Percentiles rank a stretch among this genome's conserved stretches.
phyloP scores from a whole-genome alignment of 2,329 filamentous ascomycete genomes.

The Cladophialophora psammophila region DNA sequence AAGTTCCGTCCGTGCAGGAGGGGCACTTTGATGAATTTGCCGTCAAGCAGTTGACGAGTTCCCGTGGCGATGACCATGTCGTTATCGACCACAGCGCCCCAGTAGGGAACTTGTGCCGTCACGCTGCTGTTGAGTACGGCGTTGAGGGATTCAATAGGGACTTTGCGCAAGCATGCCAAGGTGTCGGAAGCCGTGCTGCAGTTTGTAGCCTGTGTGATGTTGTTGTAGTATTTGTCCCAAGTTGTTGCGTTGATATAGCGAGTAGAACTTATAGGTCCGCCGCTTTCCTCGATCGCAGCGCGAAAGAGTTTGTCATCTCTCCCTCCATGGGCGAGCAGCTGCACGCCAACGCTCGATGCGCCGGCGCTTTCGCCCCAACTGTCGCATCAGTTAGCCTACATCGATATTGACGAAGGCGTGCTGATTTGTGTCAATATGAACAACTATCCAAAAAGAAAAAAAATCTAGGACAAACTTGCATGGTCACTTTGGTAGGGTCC shows the following conservation, averaged over 20 bases:
- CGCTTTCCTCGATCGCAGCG: constrained; percentile 59
- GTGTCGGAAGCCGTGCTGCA: constrained; percentile 66
- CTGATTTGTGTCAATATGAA: too few species aligned
- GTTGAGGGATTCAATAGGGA: constrained; percentile 67
- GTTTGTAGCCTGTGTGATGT: constrained; percentile 64
- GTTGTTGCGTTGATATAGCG: constrained; percentile 14
- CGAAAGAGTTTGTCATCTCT: constrained; percentile 63
- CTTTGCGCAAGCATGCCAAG: constrained; percentile 69
- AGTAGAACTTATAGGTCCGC: constrained; percentile 46
- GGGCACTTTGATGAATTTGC: constrained; percentile 69
- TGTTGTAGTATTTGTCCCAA: constrained; percentile 60
- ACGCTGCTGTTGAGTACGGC: constrained; percentile 54
- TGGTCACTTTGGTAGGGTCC: constrained; percentile 49
- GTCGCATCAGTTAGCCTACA: too few species aligned
- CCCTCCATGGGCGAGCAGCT: constrained; percentile 63
- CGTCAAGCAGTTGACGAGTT: constrained; percentile 58
- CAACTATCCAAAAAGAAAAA: background rate
- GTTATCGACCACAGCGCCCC: constrained; percentile 52
- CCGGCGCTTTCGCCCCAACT: too few species aligned
- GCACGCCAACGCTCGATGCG: constrained; percentile 44
- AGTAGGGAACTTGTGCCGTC: constrained; percentile 24
- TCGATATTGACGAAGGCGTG: too few species aligned
- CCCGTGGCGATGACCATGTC: constrained; percentile 62
- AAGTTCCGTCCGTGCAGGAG: constrained; percentile 70
- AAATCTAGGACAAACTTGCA: constrained; percentile 38